phyloP scores from a whole-genome alignment of 768 basidiomycete species.

The Suillus spraguei region DNA sequence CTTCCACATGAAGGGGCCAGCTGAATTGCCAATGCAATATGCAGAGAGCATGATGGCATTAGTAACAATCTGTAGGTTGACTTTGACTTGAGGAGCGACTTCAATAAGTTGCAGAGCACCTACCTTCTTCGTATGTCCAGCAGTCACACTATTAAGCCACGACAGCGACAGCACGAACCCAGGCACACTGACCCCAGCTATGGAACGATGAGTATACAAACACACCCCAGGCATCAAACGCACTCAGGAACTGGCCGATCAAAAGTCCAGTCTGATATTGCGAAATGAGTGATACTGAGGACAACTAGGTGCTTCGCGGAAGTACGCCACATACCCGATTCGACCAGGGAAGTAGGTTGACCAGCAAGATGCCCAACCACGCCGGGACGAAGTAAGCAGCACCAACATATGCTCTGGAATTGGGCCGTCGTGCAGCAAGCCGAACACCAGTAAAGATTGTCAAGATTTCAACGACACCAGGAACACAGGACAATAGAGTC shows the following conservation, averaged over 20 bases:
- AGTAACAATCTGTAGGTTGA: constrained; percentile 35
- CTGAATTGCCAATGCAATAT: constrained; percentile 62
- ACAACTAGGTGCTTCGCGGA: background rate
- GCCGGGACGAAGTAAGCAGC: constrained; percentile 60
- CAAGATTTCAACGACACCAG: constrained; percentile 60
- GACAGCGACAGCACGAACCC: constrained; percentile 59
- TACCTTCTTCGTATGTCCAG: constrained; percentile 68
- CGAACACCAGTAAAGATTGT: constrained; percentile 65
- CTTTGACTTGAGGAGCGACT: background rate
- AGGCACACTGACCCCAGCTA: constrained; percentile 52
- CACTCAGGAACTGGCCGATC: constrained; percentile 55
- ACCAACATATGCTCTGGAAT: constrained; percentile 58
- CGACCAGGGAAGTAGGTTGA: constrained; percentile 62
- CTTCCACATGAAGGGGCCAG: constrained; percentile 76
- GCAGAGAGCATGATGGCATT: constrained; percentile 71
- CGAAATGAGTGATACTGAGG: background rate
- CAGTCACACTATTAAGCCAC: constrained; percentile 63
- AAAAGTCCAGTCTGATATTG: constrained; percentile 44
- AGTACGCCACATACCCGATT: constrained; percentile 48
- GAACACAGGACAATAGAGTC: constrained; percentile 63
- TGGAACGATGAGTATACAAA: constrained; percentile 1
- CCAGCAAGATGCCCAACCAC: constrained; percentile 56
- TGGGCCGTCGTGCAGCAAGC: constrained; percentile 49
- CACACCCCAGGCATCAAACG: background rate
- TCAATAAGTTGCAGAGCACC: background rate